These are phyloP conservation scores for Tulasnella sp. DNA, from an alignment of 768 basidiomycete genomes.

Conservation along the genomic window DNA sequence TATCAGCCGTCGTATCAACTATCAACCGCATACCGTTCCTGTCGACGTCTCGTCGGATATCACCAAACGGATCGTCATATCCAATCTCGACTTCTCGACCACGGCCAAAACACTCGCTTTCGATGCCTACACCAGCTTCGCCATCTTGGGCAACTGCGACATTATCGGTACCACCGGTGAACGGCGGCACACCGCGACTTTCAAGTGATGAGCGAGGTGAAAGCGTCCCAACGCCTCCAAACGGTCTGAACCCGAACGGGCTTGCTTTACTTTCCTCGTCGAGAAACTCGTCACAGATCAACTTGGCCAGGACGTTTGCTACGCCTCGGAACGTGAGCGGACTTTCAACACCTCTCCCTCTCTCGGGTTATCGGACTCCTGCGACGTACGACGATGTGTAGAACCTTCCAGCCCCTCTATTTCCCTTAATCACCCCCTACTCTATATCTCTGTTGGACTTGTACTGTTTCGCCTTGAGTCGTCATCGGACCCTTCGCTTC, in stretches of 20 bases:
- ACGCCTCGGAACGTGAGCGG: slow-evolving; percentile 28
- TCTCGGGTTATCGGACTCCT: slow-evolving; percentile 20
- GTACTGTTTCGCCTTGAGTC: not conserved
- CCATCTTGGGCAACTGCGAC: not conserved
- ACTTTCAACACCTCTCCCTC: slow-evolving; percentile 8
- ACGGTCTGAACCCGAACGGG: slow-evolving; percentile 22
- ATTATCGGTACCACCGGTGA: not conserved
- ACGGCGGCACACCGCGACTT: not conserved
- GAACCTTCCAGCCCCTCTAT: not conserved
- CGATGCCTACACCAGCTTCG: slow-evolving; percentile 22
- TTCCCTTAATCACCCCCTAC: not conserved
- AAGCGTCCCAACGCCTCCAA: slow-evolving; percentile 9
- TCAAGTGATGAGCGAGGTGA: not conserved
- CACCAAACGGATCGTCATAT: slow-evolving; percentile 6
- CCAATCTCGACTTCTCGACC: slow-evolving; percentile 11
- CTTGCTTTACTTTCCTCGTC: slow-evolving; percentile 33
- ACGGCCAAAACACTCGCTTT: slow-evolving; percentile 11
- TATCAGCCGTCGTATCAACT: not conserved
- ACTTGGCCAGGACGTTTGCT: slow-evolving; percentile 34
- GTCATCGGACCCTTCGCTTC: not conserved
- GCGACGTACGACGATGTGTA: slow-evolving; percentile 17
- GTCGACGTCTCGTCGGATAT: slow-evolving; percentile 13
- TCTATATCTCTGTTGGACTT: not conserved
- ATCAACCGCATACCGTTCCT: slow-evolving; percentile 1
- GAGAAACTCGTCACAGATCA: slow-evolving; percentile 36